phyloP scores from a whole-genome alignment of 768 basidiomycete genomes.

The Russula earlei region DNA sequence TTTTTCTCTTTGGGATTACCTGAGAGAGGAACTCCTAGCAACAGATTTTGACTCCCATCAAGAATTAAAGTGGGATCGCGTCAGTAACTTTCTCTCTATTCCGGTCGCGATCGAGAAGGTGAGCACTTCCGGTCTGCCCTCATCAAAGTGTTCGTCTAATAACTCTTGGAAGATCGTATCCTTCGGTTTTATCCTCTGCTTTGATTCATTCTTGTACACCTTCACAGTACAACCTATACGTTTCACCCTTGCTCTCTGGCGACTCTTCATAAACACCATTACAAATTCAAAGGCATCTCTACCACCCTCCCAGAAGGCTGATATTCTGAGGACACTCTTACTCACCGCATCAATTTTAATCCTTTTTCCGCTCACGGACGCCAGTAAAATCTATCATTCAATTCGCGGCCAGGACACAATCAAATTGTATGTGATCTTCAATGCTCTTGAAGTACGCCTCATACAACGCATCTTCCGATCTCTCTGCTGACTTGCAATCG shows the following conservation, averaged over 20 bases:
- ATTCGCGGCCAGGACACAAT: conserved; percentile 98
- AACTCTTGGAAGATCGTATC: conserved; percentile 58
- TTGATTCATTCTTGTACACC: conserved; percentile 95
- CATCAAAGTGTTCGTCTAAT: neutral
- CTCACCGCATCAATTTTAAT: conserved; percentile 65
- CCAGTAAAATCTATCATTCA: conserved; percentile 95
- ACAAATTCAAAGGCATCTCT: conserved; percentile 42
- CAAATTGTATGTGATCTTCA: conserved; percentile 98
- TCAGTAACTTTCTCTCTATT: conserved; percentile 90
- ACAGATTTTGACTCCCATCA: conserved; percentile 95
- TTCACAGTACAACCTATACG: conserved; percentile 97
- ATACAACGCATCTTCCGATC: neutral
- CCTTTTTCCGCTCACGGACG: conserved; percentile 78
- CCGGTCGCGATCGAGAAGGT: conserved; percentile 94
- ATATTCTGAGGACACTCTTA: conserved; percentile 74
- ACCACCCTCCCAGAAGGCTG: conserved; percentile 85
- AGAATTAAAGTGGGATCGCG: conserved; percentile 91
- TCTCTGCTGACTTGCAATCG: neutral
- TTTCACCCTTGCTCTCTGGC: conserved; percentile 52
- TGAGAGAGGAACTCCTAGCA: conserved; percentile 77
- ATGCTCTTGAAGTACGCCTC: conserved; percentile 80
- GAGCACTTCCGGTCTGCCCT: conserved; percentile 12
- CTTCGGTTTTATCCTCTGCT: conserved; percentile 87
- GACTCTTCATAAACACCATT: conserved; percentile 43
- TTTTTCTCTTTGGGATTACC: conserved; percentile 88